A percentile compares a stretch with the other conserved stretches of the same genome.
Conservation (phyloP, 768 basidiomycete species). For the Sporobolomyces phaffii region DNA sequence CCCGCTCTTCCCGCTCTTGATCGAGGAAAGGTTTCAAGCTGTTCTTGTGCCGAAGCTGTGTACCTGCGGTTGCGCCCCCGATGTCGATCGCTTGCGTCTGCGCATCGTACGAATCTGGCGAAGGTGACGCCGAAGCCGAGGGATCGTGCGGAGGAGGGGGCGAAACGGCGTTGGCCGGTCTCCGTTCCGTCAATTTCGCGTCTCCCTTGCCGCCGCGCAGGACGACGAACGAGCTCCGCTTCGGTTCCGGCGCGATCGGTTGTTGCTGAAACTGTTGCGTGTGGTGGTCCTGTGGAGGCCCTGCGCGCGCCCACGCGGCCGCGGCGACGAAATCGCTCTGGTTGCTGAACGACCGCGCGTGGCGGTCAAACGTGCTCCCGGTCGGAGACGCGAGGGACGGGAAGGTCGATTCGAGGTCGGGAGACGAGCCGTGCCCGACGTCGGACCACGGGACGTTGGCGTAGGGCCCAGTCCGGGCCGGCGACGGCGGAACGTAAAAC, state of each 20-base stretch:
- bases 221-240: conserved; percentile 35
- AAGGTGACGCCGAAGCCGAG: not conserved
- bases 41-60: conserved; percentile 31
- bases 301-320: conserved; percentile 1
- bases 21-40: conserved; percentile 36
- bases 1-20: conserved; percentile 20
- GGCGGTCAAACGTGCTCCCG: not conserved
- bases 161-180: not conserved
- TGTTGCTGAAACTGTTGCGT: not conserved
- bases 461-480: conserved; percentile 9
- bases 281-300: not conserved
- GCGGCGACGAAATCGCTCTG: conserved; percentile 4
- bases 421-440: conserved; percentile 10
- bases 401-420: not conserved
- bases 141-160: not conserved
- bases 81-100: conserved; percentile 5
- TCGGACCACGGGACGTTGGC: conserved; percentile 28
- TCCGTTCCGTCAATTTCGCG: conserved; percentile 25
- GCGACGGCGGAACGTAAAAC: conserved; percentile 34
- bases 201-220: conserved; percentile 33
- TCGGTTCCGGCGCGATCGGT: conserved; percentile 9
- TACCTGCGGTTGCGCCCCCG: not conserved
- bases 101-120: not conserved
- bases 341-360: conserved; percentile 3
- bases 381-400: not conserved